phyloP scores from a whole-genome alignment of 2,329 filamentous ascomycete species.

The Mycosphaerella sp. region DNA sequence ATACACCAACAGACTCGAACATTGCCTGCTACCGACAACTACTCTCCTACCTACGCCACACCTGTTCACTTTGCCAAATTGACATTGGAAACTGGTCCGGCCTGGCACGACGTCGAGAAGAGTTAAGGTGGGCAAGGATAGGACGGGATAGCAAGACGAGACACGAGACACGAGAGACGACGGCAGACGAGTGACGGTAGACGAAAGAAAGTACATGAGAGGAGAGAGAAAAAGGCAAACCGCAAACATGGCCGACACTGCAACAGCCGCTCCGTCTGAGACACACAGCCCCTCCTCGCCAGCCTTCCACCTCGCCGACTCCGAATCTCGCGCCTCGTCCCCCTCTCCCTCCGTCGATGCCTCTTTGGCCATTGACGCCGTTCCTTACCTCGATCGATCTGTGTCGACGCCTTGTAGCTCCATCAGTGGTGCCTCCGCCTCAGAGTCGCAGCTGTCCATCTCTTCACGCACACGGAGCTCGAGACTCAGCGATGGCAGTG shows the following conservation, averaged over 20 bases:
- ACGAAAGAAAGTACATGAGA: not conserved
- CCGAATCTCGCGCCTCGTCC: slow-evolving; percentile 46
- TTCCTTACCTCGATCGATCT: slow-evolving; percentile 54
- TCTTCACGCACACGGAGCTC: slow-evolving; percentile 37
- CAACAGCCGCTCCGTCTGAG: not conserved
- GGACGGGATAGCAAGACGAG: not conserved
- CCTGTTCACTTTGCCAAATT: too few relatives aligned
- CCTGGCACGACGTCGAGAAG: not conserved
- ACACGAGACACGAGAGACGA: not conserved
- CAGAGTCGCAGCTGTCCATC: slow-evolving; percentile 43
- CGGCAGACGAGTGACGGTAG: not conserved
- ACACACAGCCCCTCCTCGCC: slow-evolving; percentile 15
- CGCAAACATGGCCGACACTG: slow-evolving; percentile 2
- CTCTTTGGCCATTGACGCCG: slow-evolving; percentile 55
- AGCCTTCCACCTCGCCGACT: slow-evolving; percentile 24
- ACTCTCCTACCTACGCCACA: too few relatives aligned
- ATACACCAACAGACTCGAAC: too few relatives aligned
- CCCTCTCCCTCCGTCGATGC: slow-evolving; percentile 60
- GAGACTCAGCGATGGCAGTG: slow-evolving; percentile 48
- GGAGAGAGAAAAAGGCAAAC: not conserved
- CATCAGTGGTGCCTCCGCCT: slow-evolving; percentile 20
- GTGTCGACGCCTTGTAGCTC: slow-evolving; percentile 55
- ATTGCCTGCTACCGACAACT: not conserved
- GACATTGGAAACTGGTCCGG: too few relatives aligned
- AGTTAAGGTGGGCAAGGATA: not conserved